Evolutionary conservation across 768 basidiomycete species (phyloP), one percentile per base, ranked within the genome.

Genomic region (Clavulina sp.): DNA sequence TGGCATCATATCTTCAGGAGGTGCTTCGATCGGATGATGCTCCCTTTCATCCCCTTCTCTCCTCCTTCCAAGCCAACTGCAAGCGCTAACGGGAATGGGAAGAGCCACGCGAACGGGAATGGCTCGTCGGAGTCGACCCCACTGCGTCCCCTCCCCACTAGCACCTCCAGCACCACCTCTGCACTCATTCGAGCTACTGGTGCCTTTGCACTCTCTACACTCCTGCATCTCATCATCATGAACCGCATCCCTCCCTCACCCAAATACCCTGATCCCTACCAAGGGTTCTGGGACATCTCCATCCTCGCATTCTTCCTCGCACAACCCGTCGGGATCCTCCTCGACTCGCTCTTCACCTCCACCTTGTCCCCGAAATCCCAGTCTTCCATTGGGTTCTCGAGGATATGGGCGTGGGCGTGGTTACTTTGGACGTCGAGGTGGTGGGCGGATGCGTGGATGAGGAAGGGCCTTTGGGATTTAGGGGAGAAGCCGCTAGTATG

Each of bases 361-460:
- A 31, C 41, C 5, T 21, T 54, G 5, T 46, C 53, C 5, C 26
- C 29, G 19, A 23, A 13, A 9, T 38, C 41, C 16, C 52, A 23
- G n/a, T 24, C n/a, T n/a, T n/a, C 29, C 3, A 28, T 21, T 24
- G 44, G 23, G 31, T 46, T 41, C 2, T n/a, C 33, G 41, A 21
- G 54, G 28, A 21, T 34, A 16, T 55, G 41, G 21, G 54, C 51
- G 3, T 55, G 54, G 54, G 40, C 29, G 19, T 55, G 54, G 54
- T 31, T 55, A 41, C 29, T 55, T 26, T 55, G 54, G 29, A 21
- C 34, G 18, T 51, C 47, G 5, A 43, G 54, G 28, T 55, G 29
- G 21, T 55, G 52, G 53, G 26, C 52, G 6, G 51, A 55, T 53
- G 52, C 44, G 2, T 55, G 50, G 50, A 24, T 47, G n/a, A 38